Percentiles rank a stretch among this genome's conserved stretches.
These are phyloP conservation scores for Atkinsonella hypoxylon DNA, from an alignment of 2,329 filamentous ascomycete genomes.

Conservation along the genomic window DNA sequence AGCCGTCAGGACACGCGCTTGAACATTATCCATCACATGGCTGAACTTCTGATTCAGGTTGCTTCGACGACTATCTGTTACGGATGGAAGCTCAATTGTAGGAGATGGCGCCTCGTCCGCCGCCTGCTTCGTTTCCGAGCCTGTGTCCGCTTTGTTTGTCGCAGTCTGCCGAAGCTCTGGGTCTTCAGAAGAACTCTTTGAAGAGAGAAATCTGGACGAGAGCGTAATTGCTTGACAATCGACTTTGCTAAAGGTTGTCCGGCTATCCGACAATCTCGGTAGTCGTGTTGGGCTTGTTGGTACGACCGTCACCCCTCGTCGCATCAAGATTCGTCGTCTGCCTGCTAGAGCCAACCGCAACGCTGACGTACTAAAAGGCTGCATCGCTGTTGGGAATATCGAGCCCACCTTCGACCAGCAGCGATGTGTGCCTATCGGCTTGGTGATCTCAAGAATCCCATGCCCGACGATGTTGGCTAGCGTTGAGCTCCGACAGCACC, in stretches of 20 bases:
- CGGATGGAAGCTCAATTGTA: constrained; percentile 19
- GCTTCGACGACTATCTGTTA: constrained; percentile 21
- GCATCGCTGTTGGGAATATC: constrained; percentile 16
- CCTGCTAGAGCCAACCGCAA: constrained; percentile 19
- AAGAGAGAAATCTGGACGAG: constrained; percentile 16
- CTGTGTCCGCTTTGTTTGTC: background rate
- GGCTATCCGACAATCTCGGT: background rate
- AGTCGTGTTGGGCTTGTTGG: background rate
- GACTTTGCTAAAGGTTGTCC: constrained; percentile 3
- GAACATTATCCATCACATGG: constrained; percentile 73
- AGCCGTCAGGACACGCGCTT: constrained; percentile 72
- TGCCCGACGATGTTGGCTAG: background rate
- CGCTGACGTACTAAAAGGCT: constrained; percentile 21
- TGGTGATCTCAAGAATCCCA: background rate
- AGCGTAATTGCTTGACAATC: background rate
- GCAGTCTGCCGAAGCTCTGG: background rate
- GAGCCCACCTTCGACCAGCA: background rate
- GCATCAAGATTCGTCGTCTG: constrained; percentile 14
- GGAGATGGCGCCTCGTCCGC: background rate
- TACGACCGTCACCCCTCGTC: constrained; percentile 2
- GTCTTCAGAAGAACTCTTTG: constrained; percentile 13
- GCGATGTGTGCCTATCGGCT: background rate
- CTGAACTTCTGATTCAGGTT: constrained; percentile 23
- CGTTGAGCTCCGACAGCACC: background rate
- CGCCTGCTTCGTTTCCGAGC: constrained; percentile 1